A percentile compares a stretch with the other conserved stretches of the same genome.
Conservation (phyloP, 2,329 filamentous ascomycete genomes). For the Clarireedia homoeocarpa region DNA sequence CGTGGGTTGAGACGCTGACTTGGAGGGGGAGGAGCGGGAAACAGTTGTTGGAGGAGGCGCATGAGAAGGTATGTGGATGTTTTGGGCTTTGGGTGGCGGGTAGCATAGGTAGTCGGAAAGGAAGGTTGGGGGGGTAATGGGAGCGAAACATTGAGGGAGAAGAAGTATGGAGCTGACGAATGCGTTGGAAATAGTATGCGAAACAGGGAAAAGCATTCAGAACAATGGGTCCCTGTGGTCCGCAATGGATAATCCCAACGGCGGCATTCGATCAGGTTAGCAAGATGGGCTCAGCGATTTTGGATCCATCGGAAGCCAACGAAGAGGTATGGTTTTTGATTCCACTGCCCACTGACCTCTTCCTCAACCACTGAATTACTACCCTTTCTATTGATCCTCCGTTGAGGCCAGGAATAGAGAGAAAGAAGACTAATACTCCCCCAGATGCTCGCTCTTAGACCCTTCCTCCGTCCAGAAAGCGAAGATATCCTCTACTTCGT, state of each 20-base stretch:
- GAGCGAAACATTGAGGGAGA: too few species aligned
- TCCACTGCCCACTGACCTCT: not conserved
- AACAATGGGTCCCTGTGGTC: not conserved
- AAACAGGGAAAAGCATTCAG: conserved; percentile 7
- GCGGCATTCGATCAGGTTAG: conserved; percentile 1
- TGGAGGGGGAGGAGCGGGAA: not conserved
- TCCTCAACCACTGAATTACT: too few species aligned
- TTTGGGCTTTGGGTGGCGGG: not conserved
- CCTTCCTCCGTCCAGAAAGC: not conserved
- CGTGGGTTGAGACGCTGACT: not conserved
- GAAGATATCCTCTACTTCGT: not conserved
- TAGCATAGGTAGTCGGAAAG: not conserved
- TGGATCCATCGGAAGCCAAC: conserved; percentile 5
- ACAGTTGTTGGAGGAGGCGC: not conserved
- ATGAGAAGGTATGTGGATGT: not conserved
- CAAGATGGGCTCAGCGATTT: not conserved
- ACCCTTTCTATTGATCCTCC: too few species aligned
- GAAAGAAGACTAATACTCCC: not conserved
- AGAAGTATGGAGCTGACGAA: too few species aligned
- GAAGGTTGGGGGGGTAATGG: too few species aligned
- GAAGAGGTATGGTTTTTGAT: conserved; percentile 1
- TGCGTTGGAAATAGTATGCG: not conserved
- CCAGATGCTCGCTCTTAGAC: not conserved
- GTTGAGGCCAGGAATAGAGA: too few species aligned
- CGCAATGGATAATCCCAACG: not conserved